Evolutionary conservation across 169 alveolate species (phyloP).

Genomic region (Cryptosporidium tyzzeri): DNA sequence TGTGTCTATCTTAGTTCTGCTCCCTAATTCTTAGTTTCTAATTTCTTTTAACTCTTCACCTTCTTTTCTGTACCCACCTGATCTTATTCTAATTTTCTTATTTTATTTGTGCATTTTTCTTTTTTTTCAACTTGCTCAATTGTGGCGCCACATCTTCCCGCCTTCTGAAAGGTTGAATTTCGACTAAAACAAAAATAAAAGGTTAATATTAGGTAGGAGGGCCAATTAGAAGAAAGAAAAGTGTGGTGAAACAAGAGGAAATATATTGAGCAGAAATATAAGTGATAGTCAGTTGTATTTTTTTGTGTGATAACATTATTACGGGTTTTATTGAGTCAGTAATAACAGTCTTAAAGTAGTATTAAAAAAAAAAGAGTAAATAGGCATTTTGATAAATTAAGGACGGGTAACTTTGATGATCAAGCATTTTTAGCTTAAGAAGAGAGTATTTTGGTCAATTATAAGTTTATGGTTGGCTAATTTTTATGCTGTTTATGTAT

Average conservation of each 20-base stretch:
- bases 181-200: background rate
- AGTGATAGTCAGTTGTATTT: background rate
- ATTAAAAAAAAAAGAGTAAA: too few relatives aligned
- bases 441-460: background rate
- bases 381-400: background rate
- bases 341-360: too few relatives aligned
- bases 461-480: background rate
- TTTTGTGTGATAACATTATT: slow-evolving; percentile 1
- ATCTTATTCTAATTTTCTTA: too few relatives aligned
- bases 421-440: background rate
- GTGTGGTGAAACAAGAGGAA: slow-evolving; percentile 1
- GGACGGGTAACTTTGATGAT: background rate
- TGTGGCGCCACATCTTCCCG: background rate
- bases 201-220: background rate
- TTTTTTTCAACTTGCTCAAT: background rate
- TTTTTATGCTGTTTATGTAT: too few relatives aligned
- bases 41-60: background rate
- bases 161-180: background rate
- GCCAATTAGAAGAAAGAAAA: background rate
- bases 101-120: background rate
- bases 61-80: background rate
- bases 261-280: background rate
- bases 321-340: background rate
- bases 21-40: background rate
- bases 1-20: background rate